These are phyloP conservation scores for Colletotrichum paranaense DNA, from an alignment of 2,329 filamentous ascomycete species.

Conservation along the genomic window DNA sequence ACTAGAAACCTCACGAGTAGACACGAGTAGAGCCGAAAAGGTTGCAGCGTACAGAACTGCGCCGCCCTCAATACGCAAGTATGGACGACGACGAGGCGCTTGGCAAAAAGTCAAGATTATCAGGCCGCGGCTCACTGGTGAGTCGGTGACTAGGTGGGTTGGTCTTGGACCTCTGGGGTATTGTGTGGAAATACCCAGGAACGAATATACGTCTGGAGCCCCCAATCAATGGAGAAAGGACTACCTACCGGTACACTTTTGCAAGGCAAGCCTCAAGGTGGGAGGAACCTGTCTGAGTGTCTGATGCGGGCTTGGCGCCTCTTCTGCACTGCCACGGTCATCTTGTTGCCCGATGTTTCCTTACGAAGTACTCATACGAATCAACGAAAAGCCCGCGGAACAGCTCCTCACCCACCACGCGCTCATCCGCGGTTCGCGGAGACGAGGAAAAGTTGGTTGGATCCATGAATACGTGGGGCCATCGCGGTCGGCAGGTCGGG, in stretches of 20 bases:
- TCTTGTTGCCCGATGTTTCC: neutral
- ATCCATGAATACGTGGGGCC: neutral
- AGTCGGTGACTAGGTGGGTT: neutral
- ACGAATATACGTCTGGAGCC: neutral
- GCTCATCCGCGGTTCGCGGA: neutral
- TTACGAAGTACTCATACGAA: neutral
- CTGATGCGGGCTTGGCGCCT: slow-evolving; percentile 21
- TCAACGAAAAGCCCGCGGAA: neutral
- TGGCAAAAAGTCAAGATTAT: slow-evolving; percentile 28
- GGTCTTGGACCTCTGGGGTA: no score
- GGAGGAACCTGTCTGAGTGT: neutral
- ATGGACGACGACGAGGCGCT: slow-evolving; percentile 13
- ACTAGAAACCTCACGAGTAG: neutral
- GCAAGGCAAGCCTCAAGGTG: neutral
- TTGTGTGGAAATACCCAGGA: neutral
- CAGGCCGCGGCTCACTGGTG: neutral
- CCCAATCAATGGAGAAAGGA: slow-evolving; percentile 9
- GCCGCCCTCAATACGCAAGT: slow-evolving; percentile 29
- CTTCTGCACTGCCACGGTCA: slow-evolving; percentile 27
- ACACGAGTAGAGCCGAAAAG: neutral
- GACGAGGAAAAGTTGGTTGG: neutral
- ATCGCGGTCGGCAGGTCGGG: neutral
- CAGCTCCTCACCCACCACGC: neutral
- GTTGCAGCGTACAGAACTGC: slow-evolving; percentile 21
- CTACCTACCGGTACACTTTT: no score